Evolutionary conservation across 768 basidiomycete genomes (phyloP), one percentile per base, ranked within the genome.

Genomic region (Leccinellum albellum): DNA sequence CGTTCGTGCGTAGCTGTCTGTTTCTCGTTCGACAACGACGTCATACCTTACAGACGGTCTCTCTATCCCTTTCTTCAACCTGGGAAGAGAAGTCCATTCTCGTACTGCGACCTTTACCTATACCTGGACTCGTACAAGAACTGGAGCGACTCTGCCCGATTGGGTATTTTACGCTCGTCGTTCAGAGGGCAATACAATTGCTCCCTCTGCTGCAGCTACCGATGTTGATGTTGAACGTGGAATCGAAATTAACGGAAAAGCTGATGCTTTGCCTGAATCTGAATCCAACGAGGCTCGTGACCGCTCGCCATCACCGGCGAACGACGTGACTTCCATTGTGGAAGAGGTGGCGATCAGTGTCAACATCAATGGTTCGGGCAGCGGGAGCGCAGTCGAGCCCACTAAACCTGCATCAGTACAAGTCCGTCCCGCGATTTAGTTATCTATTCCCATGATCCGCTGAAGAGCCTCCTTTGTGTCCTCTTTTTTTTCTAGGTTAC

Each of bases 41-140:
- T 20, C 40, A 42, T 42, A 0, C 20, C 21, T 42, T 20, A 42
- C 51, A 88, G 86, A 88, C 66, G 86, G 86, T 21, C 72, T 88
- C 14, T 87, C 86, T 10, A 88, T 88, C 48, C 85, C 86, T 3
- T 83, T 83, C 70, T 86, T 88, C 71, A 81, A 76, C 40, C 64
- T 82, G 20, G 79, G 84, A 12, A 75, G 77, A 49, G 79, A 64
- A 10, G 70, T 78, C 23, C 74, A 76, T 48, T 77, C 79, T 13
- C 77, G 76, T 12, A 82, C 80, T 0, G 63, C 78, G 4, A 80
- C 81, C 9, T 58, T 84, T 13, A 73, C 79, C 8, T 65, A 66
- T 13, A 80, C 81, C 1, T 73, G 76, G 65, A 79, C 77, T 2
- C 67, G 65, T 33, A 73, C 72, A 10, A 65, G 69, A 33, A 66